Percentiles rank a stretch among this genome's conserved stretches.
Conservation (phyloP, 805 yeast species). For the Candida ascalaphidarum region DNA sequence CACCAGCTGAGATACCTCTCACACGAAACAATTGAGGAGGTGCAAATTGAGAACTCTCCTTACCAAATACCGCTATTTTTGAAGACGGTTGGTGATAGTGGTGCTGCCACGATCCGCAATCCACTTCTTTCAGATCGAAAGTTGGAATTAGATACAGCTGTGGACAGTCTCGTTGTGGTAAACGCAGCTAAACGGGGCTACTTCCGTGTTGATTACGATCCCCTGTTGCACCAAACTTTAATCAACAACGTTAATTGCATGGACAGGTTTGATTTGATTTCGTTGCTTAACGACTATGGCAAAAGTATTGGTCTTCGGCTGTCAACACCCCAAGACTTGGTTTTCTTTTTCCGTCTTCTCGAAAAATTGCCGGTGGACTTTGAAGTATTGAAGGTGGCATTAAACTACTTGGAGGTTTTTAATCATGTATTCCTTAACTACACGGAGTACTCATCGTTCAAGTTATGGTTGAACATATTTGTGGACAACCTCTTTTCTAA, state of each 20-base stretch:
- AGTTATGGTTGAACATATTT: constrained; percentile 12
- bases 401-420: constrained; percentile 24
- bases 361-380: constrained; percentile 15
- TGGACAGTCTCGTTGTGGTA: constrained; percentile 24
- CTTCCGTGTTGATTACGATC: constrained; percentile 40
- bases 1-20: constrained; percentile 6
- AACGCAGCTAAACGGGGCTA: constrained; percentile 41
- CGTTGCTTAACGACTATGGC: constrained; percentile 32
- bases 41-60: constrained; percentile 46
- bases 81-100: constrained; percentile 18
- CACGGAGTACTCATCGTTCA: constrained; percentile 14
- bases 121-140: constrained; percentile 37
- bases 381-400: constrained; percentile 25
- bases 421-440: constrained; percentile 23
- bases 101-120: constrained; percentile 22
- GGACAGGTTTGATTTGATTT: constrained; percentile 32
- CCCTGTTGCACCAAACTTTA: too few relatives aligned
- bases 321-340: constrained; percentile 13
- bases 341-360: constrained; percentile 22
- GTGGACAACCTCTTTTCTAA: constrained; percentile 11
- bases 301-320: constrained; percentile 21
- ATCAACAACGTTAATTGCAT: constrained; percentile 2
- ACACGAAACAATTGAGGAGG: constrained; percentile 10
- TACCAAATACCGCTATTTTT: constrained; percentile 54
- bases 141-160: constrained; percentile 19